phyloP scores from a whole-genome alignment of 148 eudicot species.

The Vaccinium corymbosum region DNA sequence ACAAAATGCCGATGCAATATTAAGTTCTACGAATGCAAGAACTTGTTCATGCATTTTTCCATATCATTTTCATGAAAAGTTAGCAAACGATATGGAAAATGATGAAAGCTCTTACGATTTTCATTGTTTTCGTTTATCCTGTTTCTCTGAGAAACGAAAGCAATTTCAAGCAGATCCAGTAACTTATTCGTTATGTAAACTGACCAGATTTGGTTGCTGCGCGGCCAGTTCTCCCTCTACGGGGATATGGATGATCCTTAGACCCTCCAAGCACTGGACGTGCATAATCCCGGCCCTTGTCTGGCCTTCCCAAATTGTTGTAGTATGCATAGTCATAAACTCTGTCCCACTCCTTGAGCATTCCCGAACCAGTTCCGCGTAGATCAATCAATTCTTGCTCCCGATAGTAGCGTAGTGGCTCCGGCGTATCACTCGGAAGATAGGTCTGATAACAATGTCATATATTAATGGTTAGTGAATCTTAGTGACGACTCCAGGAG shows the following conservation, averaged over 20 bases:
- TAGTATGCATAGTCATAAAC: constrained; percentile 81
- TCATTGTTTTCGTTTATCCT: no score
- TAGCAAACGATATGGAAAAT: no score
- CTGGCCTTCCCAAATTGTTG: constrained; percentile 77
- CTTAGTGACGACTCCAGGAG: no score
- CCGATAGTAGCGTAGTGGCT: constrained; percentile 51
- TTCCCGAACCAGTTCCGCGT: constrained; percentile 64
- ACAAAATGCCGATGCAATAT: not conserved
- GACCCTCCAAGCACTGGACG: constrained; percentile 91
- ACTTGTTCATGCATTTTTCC: no score
- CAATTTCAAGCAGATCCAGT: not conserved
- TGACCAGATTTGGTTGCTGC: constrained; percentile 58
- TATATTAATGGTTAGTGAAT: not conserved
- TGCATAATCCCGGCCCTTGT: constrained; percentile 51
- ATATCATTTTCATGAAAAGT: no score
- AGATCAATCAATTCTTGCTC: constrained; percentile 70
- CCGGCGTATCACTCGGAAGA: constrained; percentile 70
- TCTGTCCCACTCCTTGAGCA: constrained; percentile 85
- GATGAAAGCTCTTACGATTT: no score
- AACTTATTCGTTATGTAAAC: not conserved
- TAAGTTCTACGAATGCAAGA: not conserved
- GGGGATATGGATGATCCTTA: constrained; percentile 67
- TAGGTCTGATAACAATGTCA: constrained; percentile 43
- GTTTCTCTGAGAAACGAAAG: no score
- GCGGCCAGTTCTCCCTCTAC: constrained; percentile 78